Percentiles rank a stretch among this genome's conserved stretches.
phyloP scores from a whole-genome alignment of 805 yeast species.

The Zygoascus tannicola region DNA sequence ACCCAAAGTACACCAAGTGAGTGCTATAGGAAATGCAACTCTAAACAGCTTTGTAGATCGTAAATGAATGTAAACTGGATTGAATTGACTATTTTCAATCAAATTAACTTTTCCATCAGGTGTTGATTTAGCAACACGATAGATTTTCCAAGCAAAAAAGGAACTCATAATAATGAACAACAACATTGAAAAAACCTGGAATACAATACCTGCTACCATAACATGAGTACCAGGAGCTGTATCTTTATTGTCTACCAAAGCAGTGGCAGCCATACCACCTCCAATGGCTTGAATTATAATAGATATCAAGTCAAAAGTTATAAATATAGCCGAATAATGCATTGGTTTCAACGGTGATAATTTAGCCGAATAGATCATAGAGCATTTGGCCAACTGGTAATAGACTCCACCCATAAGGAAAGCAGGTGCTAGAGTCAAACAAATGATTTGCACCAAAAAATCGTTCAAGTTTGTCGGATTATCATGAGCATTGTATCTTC shows the following conservation, averaged over 20 bases:
- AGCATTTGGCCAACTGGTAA: conserved; percentile 56
- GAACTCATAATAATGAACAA: conserved; percentile 39
- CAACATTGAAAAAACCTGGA: conserved; percentile 65
- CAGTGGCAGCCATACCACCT: conserved; percentile 59
- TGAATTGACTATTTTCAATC: conserved; percentile 1
- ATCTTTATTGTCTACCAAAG: conserved; percentile 27
- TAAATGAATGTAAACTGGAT: conserved; percentile 11
- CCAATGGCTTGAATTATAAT: conserved; percentile 64
- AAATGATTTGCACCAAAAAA: conserved; percentile 55
- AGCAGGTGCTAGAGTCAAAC: conserved; percentile 72
- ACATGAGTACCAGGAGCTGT: conserved; percentile 46
- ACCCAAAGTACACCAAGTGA: conserved; percentile 25
- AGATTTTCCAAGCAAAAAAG: conserved; percentile 25
- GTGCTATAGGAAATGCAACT: conserved; percentile 11
- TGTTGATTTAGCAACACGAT: conserved; percentile 28
- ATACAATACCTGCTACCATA: conserved; percentile 70
- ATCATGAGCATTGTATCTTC: conserved; percentile 41
- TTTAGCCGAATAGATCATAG: conserved; percentile 49
- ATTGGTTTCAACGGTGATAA: conserved; percentile 47
- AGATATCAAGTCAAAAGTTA: conserved; percentile 55
- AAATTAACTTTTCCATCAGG: neutral
- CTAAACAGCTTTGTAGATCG: conserved; percentile 8
- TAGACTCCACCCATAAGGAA: conserved; percentile 81
- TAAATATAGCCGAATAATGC: conserved; percentile 54
- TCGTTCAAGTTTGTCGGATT: conserved; percentile 29